These are phyloP conservation scores for Fusarium illudens DNA, from an alignment of 2,329 filamentous ascomycete species.

Conservation along the genomic window DNA sequence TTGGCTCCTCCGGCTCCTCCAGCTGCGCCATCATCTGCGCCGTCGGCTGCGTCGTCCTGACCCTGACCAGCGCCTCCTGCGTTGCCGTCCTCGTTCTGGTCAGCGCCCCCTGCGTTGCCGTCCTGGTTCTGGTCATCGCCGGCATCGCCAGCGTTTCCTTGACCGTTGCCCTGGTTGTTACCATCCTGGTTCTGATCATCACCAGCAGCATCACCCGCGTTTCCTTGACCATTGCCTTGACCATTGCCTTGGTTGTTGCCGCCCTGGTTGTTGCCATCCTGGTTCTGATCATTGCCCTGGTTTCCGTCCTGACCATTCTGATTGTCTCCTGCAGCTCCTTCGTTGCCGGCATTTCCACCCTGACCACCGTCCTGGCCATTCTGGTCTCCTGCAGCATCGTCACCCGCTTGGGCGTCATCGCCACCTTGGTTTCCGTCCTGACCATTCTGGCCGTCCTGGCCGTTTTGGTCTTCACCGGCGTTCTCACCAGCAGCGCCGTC, in stretches of 20 bases:
- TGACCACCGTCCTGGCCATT: too few species aligned
- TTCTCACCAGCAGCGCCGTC: not conserved
- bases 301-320: not conserved
- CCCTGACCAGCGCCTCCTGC: not conserved
- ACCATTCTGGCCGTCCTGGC: not conserved
- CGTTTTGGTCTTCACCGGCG: not conserved
- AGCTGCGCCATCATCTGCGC: not conserved
- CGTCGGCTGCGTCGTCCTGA: not conserved
- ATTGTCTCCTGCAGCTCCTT: not conserved
- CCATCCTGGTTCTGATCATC: not conserved
- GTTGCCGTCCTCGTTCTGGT: not conserved
- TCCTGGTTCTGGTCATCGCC: not conserved
- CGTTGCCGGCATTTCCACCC: not conserved
- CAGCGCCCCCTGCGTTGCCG: not conserved
- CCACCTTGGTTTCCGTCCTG: too few species aligned
- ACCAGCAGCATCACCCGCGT: not conserved
- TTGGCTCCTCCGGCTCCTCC: not conserved
- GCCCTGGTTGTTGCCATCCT: not conserved
- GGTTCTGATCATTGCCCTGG: not conserved
- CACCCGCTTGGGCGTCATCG: too few species aligned
- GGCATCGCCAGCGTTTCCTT: not conserved
- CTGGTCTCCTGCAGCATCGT: too few species aligned
- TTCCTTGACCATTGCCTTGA: not conserved
- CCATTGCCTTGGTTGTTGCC: not conserved
- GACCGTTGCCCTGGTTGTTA: not conserved